Base-by-base conservation (phyloP, 768 basidiomycete species). In the Fomitopsis serialis region DNA sequence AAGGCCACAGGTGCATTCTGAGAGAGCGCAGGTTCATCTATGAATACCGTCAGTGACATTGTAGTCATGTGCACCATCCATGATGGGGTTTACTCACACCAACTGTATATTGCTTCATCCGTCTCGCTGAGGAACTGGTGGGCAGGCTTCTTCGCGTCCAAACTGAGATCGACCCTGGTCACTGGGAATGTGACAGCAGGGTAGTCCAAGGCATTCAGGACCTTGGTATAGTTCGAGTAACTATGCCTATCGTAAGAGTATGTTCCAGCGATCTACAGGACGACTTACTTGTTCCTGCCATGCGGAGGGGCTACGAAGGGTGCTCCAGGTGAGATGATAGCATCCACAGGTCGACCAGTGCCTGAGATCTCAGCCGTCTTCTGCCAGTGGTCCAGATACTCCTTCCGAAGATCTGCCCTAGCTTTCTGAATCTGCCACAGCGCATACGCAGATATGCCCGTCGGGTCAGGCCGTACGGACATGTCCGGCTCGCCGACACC, bases 281-380 rank as follows among this genome's bases (percentile, higher is more conserved):
- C 22, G 12, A 64, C 76, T 58, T 42, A 85, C 83, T 48, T 72
- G 54, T 78, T 78, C 46, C 64, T 64, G 15, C 86, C 87, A 61
- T 89, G 88, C 10, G 82, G 86, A 4, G 79, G 69, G 1, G 89
- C 84, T 0, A 75, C 68, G 61, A 71, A 82, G 1, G 86, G 74
- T 1, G 84, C 82, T 2, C 71, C 74, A 21, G 90, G 85, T 2
- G 74, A 69, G 34, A 92, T 83, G 58, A 92, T 80, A 1, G 84
- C 88, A 62, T 92, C 90, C 6, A 91, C 77, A 4, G 87, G 84
- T 2, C 90, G 69, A 1, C 84, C 86, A 0, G 87, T 91, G 0
- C 78, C 79, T 0, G 87, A 90, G 13, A 59, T 45, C 0, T 50
- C 56, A 10, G 59, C 68, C 0, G 82, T 85, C 4, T 67, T 71